phyloP scores from a whole-genome alignment of 768 basidiomycete genomes.

The Arthromyces matolae region DNA sequence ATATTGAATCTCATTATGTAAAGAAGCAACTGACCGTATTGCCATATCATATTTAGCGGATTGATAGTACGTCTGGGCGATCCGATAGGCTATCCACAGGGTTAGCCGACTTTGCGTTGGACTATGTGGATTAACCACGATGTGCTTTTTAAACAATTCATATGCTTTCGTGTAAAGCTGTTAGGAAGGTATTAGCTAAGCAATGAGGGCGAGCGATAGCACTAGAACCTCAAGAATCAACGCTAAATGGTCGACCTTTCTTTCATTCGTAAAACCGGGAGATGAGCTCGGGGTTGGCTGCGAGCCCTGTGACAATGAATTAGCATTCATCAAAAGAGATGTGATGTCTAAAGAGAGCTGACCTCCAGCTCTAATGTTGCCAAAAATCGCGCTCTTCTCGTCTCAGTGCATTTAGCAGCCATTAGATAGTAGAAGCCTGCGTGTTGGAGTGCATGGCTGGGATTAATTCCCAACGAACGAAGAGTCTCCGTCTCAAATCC shows the following conservation, averaged over 20 bases:
- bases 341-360: conserved; percentile 13
- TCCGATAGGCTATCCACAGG: conserved; percentile 86
- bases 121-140: conserved; percentile 33
- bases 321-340: neutral
- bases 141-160: conserved; percentile 84
- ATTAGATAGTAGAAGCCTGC: conserved; percentile 92
- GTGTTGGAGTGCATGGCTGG: conserved; percentile 80
- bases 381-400: conserved; percentile 65
- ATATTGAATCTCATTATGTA: neutral
- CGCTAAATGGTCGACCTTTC: conserved; percentile 84
- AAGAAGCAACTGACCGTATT: conserved; percentile 54
- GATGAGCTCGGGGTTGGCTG: conserved; percentile 37
- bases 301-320: conserved; percentile 21
- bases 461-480: conserved; percentile 68
- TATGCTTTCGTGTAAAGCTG: conserved; percentile 94
- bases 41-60: conserved; percentile 85
- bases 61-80: conserved; percentile 81
- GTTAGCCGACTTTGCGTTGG: conserved; percentile 75
- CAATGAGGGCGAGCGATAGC: neutral
- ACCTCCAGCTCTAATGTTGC: conserved; percentile 58
- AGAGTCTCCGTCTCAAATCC: conserved; percentile 53
- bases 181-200: neutral
- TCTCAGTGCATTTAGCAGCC: conserved; percentile 83
- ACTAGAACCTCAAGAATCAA: conserved; percentile 78
- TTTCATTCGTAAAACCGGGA: conserved; percentile 85